phyloP scores from a whole-genome alignment of 1,284 basidiomycete genomes.

The Sporisorium sorghi region DNA sequence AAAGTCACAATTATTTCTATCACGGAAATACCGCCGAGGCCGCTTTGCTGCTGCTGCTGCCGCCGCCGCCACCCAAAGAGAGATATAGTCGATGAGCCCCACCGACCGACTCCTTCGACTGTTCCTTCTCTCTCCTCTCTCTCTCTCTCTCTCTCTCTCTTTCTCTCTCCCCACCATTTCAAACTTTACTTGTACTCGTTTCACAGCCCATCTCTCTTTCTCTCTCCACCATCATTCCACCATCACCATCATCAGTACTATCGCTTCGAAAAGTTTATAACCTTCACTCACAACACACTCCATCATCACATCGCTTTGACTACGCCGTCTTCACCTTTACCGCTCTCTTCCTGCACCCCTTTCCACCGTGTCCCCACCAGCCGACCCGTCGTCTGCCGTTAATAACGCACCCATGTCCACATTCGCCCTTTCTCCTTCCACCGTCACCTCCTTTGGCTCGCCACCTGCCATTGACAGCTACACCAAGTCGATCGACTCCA shows the following conservation, averaged over 20 bases:
- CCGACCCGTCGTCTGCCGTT: constrained; percentile 16
- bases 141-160: constrained; percentile 2
- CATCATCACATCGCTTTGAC: constrained; percentile 4
- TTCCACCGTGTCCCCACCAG: constrained; percentile 14
- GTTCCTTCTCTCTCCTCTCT: background rate
- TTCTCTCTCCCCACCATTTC: constrained; percentile 8
- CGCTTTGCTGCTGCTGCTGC: no score
- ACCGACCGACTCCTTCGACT: background rate
- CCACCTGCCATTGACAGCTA: constrained; percentile 21
- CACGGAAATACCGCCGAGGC: background rate
- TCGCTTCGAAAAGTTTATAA: no score
- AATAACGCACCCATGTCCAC: constrained; percentile 30
- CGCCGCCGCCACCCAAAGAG: background rate
- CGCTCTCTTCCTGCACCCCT: background rate
- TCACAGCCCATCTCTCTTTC: constrained; percentile 11
- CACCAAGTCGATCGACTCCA: constrained; percentile 24
- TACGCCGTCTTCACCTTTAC: constrained; percentile 20
- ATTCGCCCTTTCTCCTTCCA: constrained; percentile 18
- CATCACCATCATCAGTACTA: background rate
- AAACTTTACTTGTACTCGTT: background rate
- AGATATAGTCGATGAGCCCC: background rate
- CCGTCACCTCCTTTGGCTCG: constrained; percentile 22
- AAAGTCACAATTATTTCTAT: background rate
- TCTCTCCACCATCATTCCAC: constrained; percentile 17
- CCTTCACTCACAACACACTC: background rate